These are phyloP conservation scores for Rhizophora apiculata DNA, from an alignment of 345 rosid species.

Conservation along the genomic window DNA sequence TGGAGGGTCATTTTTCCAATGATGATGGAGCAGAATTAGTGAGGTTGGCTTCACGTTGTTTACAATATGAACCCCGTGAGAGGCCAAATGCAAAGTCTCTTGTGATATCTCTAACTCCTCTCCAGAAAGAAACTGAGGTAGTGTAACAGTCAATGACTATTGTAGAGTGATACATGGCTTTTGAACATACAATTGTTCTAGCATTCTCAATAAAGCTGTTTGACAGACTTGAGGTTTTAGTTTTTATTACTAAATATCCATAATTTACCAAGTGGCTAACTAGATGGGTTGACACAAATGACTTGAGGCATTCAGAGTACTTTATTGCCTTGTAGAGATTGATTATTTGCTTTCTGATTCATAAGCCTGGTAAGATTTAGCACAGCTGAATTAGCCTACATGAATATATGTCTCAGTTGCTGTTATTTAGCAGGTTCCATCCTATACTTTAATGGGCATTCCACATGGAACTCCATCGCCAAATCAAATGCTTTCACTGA, in stretches of 20 bases:
- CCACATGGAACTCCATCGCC: slow-evolving; percentile 50
- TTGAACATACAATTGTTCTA: too few species aligned
- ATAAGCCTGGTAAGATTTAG: slow-evolving; percentile 1
- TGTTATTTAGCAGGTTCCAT: slow-evolving; percentile 52
- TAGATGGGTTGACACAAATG: too few species aligned
- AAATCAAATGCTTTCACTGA: slow-evolving; percentile 40
- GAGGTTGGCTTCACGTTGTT: slow-evolving; percentile 81
- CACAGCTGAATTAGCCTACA: not conserved
- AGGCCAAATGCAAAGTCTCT: slow-evolving; percentile 94
- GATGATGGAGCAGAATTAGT: slow-evolving; percentile 93
- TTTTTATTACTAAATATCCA: too few species aligned
- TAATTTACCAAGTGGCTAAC: too few species aligned
- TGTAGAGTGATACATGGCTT: not conserved
- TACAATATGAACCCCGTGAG: slow-evolving; percentile 86
- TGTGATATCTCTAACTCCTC: slow-evolving; percentile 62
- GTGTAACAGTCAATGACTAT: not conserved
- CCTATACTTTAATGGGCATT: slow-evolving; percentile 62
- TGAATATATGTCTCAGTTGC: not conserved
- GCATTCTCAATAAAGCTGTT: too few species aligned
- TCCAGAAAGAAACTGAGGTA: slow-evolving; percentile 80
- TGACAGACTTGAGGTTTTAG: too few species aligned
- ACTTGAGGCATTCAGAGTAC: too few species aligned
- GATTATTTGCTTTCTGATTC: not conserved
- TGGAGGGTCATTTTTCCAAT: slow-evolving; percentile 92
- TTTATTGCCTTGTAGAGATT: not conserved